phyloP scores from a whole-genome alignment of 495 filamentous ascomycete species.

The Paragyromitra xinjiangensis region DNA sequence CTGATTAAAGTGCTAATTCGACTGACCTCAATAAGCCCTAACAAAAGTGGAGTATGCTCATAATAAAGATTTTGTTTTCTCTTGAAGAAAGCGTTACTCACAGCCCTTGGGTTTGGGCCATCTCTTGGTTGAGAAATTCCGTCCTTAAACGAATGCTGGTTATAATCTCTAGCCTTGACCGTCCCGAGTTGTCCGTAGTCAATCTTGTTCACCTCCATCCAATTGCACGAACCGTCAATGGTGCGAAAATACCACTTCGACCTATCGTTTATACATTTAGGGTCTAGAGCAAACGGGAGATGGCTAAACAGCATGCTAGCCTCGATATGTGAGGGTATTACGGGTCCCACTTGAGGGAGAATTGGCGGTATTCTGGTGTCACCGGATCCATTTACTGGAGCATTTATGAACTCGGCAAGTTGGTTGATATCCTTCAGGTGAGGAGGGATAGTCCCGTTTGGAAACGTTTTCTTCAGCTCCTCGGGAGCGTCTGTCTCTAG shows the following conservation, averaged over 20 bases:
- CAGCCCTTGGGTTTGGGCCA: constrained; percentile 10
- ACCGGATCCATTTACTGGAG: neutral
- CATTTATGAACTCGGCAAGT: neutral
- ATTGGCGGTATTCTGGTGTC: neutral
- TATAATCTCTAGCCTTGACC: constrained; percentile 6
- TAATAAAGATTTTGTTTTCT: constrained; percentile 4
- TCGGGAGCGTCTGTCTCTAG: neutral
- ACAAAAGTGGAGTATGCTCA: constrained; percentile 10
- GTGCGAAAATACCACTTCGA: constrained; percentile 16
- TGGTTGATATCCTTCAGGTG: neutral
- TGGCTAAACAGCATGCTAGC: constrained; percentile 8
- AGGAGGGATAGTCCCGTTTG: neutral
- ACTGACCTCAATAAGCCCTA: constrained; percentile 7
- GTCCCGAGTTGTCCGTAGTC: constrained; percentile 5
- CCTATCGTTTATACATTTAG: neutral
- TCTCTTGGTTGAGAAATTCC: constrained; percentile 12
- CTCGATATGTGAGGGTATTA: neutral
- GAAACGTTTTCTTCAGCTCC: neutral
- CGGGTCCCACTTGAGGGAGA: neutral
- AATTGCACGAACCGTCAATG: constrained; percentile 18
- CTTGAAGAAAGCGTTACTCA: constrained; percentile 12
- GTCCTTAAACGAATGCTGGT: constrained; percentile 1
- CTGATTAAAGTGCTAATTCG: neutral
- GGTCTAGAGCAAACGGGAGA: constrained; percentile 5
- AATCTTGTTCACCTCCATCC: constrained; percentile 15